Evolutionary conservation across 2,329 filamentous ascomycete genomes (phyloP).

Genomic region (Fusarium scirpi): DNA sequence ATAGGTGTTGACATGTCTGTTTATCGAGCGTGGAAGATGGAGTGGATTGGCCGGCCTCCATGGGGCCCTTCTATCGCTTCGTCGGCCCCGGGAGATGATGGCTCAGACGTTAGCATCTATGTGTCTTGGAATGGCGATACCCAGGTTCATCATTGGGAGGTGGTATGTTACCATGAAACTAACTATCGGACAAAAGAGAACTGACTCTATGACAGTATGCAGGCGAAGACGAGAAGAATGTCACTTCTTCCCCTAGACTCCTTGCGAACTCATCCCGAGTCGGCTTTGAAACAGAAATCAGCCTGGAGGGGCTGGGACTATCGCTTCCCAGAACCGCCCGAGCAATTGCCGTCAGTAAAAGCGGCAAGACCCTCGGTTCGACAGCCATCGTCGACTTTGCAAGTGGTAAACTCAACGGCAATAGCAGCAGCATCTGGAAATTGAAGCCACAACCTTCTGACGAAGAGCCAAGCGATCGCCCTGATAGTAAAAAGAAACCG

Average conservation of each 20-base stretch:
- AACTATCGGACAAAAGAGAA: neutral
- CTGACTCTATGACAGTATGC: slow-evolving; percentile 30
- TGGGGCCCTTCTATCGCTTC: slow-evolving; percentile 45
- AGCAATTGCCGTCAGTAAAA: slow-evolving; percentile 31
- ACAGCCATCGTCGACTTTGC: slow-evolving; percentile 37
- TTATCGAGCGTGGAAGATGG: slow-evolving; percentile 46
- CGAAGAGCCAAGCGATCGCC: neutral
- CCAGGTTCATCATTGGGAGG: slow-evolving; percentile 40
- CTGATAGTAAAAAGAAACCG: neutral
- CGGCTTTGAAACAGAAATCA: slow-evolving; percentile 40
- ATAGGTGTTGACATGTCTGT: slow-evolving; percentile 33
- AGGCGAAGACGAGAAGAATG: slow-evolving; percentile 34
- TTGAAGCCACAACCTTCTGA: slow-evolving; percentile 9
- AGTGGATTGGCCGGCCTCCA: slow-evolving; percentile 43
- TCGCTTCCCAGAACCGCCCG: slow-evolving; percentile 28
- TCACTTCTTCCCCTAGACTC: slow-evolving; percentile 19
- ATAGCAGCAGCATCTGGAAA: slow-evolving; percentile 40
- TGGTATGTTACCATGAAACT: slow-evolving; percentile 26
- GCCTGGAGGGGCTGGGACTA: neutral
- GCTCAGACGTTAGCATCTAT: slow-evolving; percentile 33
- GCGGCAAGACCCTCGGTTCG: slow-evolving; percentile 36
- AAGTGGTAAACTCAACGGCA: slow-evolving; percentile 35
- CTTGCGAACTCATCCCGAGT: slow-evolving; percentile 39
- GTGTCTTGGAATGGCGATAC: slow-evolving; percentile 48
- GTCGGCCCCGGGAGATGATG: slow-evolving; percentile 11